These are phyloP conservation scores for Vaccinium darrowii DNA, from an alignment of 148 eudicot species.

Conservation along the genomic window DNA sequence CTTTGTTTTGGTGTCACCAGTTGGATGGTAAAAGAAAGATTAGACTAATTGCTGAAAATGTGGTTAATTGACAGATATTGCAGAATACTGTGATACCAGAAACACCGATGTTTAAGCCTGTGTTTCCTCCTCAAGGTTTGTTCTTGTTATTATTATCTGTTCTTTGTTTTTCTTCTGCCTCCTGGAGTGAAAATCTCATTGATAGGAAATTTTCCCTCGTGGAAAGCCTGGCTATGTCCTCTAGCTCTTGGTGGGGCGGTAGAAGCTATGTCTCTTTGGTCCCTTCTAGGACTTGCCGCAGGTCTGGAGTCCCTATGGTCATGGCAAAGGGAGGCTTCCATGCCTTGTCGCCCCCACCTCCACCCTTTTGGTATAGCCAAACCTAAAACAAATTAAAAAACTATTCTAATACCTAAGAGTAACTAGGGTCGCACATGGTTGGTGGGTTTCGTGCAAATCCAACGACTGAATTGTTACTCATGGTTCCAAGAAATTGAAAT, in stretches of 20 bases:
- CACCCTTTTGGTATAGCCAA: too few relatives aligned
- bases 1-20: not conserved
- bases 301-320: too few relatives aligned
- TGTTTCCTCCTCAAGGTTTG: slow-evolving; percentile 93
- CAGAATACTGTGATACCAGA: slow-evolving; percentile 92
- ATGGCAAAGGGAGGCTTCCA: too few relatives aligned
- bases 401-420: too few relatives aligned
- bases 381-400: too few relatives aligned
- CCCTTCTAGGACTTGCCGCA: too few relatives aligned
- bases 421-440: not conserved
- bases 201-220: not conserved
- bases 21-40: not conserved
- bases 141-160: slow-evolving; percentile 11
- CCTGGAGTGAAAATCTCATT: not conserved
- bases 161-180: not conserved
- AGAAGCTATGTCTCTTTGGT: too few relatives aligned
- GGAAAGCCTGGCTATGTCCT: too few relatives aligned
- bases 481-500: not conserved
- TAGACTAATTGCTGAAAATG: not conserved
- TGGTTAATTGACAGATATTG: slow-evolving; percentile 50
- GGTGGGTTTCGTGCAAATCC: not conserved
- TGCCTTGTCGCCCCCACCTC: too few relatives aligned
- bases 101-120: slow-evolving; percentile 85
- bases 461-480: not conserved
- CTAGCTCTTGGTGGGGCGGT: too few relatives aligned